These are phyloP conservation scores for Plantago elongata DNA, from an alignment of 257 asterid species.

Conservation along the genomic window DNA sequence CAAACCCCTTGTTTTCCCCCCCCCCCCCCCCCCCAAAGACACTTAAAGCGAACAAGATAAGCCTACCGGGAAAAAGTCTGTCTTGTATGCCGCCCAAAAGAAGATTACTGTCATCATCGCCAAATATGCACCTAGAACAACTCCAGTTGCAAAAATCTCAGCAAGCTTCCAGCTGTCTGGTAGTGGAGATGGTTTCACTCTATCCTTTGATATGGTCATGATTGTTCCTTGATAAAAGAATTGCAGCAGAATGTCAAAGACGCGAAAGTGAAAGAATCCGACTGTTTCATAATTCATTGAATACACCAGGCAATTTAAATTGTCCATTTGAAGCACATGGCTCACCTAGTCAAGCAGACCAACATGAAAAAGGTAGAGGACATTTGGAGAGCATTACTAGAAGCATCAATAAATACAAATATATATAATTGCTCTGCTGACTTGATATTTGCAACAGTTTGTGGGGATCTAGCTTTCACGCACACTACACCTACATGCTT, in stretches of 20 bases:
- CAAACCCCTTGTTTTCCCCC: too few species aligned
- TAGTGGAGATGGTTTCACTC: slow-evolving; percentile 94
- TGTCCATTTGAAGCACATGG: background rate
- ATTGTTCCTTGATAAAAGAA: slow-evolving; percentile 64
- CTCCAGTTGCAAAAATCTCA: slow-evolving; percentile 87
- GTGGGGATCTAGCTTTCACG: background rate
- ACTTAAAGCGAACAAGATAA: slow-evolving; percentile 6
- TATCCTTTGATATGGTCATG: slow-evolving; percentile 95
- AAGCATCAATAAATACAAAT: background rate
- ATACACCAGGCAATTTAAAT: background rate
- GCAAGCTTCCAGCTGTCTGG: slow-evolving; percentile 99
- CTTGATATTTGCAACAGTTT: too few species aligned
- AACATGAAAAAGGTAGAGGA: too few species aligned
- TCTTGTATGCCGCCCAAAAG: slow-evolving; percentile 93
- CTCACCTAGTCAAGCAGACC: too few species aligned
- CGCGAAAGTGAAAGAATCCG: background rate
- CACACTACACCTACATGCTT: background rate
- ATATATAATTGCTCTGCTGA: too few species aligned
- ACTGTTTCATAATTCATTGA: background rate
- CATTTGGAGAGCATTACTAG: too few species aligned
- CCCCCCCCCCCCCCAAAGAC: background rate
- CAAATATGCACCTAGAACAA: slow-evolving; percentile 85
- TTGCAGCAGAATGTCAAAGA: slow-evolving; percentile 12
- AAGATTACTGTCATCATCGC: slow-evolving; percentile 98
- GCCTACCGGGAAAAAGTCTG: slow-evolving; percentile 82